phyloP scores from a whole-genome alignment of 1,284 basidiomycete genomes.

The Boletus calvinii region DNA sequence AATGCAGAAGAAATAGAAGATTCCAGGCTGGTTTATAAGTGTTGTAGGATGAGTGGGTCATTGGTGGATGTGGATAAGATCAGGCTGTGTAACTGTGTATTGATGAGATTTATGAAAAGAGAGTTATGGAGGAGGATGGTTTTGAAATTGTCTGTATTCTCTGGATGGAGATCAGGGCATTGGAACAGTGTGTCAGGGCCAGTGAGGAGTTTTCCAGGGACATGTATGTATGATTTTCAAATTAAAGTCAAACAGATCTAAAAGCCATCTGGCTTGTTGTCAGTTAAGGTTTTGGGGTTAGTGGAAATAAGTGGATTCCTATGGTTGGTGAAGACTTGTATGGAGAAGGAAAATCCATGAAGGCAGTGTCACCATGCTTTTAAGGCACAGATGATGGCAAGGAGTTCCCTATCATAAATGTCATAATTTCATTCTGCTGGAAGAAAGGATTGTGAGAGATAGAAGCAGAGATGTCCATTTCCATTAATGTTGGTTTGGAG shows the following conservation, averaged over 20 bases:
- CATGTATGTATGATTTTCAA: not conserved
- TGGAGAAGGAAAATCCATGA: not conserved
- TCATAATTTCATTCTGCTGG: too few relatives aligned
- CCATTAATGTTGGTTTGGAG: not conserved
- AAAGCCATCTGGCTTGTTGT: not conserved
- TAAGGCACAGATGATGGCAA: too few relatives aligned
- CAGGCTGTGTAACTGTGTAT: rapidly evolving
- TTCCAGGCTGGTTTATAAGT: not conserved
- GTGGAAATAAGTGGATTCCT: not conserved
- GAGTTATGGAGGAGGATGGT: not conserved
- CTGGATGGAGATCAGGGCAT: not conserved
- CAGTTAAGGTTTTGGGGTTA: not conserved
- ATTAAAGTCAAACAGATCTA: not conserved
- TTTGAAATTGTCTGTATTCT: rapidly evolving
- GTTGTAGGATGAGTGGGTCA: not conserved
- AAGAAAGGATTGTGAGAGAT: too few relatives aligned
- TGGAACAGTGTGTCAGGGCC: not conserved
- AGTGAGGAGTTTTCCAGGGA: not conserved
- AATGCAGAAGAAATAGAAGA: rapidly evolving
- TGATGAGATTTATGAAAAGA: not conserved
- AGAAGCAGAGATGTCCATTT: too few relatives aligned
- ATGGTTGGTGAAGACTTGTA: not conserved
- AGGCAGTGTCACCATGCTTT: not conserved
- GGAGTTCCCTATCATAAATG: too few relatives aligned
- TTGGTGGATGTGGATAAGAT: rapidly evolving